Base-by-base conservation (phyloP, 257 asterid species). In the Rehmannia glutinosa region DNA sequence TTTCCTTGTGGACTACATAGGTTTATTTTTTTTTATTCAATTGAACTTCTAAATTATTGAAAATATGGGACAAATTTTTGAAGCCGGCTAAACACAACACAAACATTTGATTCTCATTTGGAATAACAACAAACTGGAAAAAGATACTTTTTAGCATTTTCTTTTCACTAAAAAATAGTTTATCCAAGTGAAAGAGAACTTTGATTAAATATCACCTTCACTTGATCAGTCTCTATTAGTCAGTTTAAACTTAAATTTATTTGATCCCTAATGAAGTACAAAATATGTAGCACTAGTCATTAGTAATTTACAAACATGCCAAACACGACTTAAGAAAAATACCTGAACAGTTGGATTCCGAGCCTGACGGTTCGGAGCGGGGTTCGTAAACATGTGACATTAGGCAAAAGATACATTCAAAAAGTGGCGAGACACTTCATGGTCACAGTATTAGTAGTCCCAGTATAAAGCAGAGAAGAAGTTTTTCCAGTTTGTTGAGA, bases 291-390 rank as follows among this genome's bases (percentile, higher is more conserved):
- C 30, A 27, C 30, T 27, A 27, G 3, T n/a, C n/a, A n/a, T n/a
- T n/a, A n/a, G n/a, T n/a, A n/a, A n/a, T n/a, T n/a, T n/a, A n/a
- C n/a, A n/a, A n/a, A n/a, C n/a, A n/a, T n/a, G n/a, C n/a, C n/a
- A 24, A 41, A 41, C 39, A 45, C 25, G 5, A 27, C 17, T 20
- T 33, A 36, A 20, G 21, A 17, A 35, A 63, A 73, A 42, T 27
- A 36, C 21, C 20, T 8, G 49, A 51, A 55, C 75, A 7, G 75
- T 74, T 58, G 53, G 36, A 16, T 11, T 2, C 77, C 80, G 78
- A 74, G 74, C 51, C 85, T 57, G 68, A 41, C 49, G 92, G 87
- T 60, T 71, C 61, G 96, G 92, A 73, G 46, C 36, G 59, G 78
- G 87, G 84, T 0, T 69, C 72, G 84, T 80, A 45, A 49, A 49